Conservation (phyloP, 345 rosid genomes). For the Hirschfeldia incana region DNA sequence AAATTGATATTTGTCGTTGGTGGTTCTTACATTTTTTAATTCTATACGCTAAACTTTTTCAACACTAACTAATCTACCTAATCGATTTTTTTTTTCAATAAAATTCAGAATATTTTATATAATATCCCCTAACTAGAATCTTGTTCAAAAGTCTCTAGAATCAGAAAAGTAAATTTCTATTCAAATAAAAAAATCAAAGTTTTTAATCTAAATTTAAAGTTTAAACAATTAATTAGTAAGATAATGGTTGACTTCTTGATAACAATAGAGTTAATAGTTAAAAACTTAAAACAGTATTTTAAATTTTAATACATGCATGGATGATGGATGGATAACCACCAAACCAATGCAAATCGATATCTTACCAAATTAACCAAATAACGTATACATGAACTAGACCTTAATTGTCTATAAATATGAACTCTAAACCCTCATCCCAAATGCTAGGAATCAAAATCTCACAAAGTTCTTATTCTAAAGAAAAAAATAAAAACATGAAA, state of each 20-base stretch:
- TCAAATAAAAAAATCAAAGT: not conserved
- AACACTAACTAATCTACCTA: too few relatives aligned
- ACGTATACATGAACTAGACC: constrained; percentile 1
- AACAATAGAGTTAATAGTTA: not conserved
- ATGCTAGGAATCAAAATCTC: constrained; percentile 11
- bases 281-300: not conserved
- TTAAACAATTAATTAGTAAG: not conserved
- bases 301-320: not conserved
- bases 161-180: not conserved
- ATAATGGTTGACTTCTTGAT: not conserved
- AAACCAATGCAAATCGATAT: constrained; percentile 1
- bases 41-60: too few relatives aligned
- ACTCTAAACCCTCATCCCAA: not conserved
- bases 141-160: not conserved
- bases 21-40: too few relatives aligned
- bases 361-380: constrained; percentile 17
- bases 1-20: too few relatives aligned
- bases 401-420: constrained; percentile 20
- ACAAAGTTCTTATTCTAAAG: not conserved
- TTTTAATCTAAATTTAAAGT: not conserved
- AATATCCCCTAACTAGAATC: not conserved
- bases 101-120: too few relatives aligned
- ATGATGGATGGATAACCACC: not conserved
- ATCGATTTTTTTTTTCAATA: too few relatives aligned
- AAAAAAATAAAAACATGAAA: not conserved